These are phyloP conservation scores for Teunomyces aglyptinius DNA, from an alignment of 805 yeast species.

Conservation along the genomic window DNA sequence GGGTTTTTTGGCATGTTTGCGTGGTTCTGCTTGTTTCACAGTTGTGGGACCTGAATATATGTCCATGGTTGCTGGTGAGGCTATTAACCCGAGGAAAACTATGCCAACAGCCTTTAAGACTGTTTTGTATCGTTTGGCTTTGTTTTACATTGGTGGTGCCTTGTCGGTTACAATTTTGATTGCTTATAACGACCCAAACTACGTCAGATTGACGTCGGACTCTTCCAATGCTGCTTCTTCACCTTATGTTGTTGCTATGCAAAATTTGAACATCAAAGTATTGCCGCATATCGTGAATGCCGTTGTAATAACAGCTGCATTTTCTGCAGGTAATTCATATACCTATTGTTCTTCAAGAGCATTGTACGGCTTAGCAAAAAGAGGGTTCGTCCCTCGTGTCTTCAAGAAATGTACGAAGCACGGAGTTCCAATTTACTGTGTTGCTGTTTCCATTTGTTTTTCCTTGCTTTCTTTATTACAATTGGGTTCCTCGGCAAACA, in stretches of 20 bases:
- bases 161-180: slow-evolving; percentile 76
- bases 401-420: slow-evolving; percentile 43
- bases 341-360: slow-evolving; percentile 48
- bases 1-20: slow-evolving; percentile 68
- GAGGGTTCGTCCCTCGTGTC: slow-evolving; percentile 46
- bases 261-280: slow-evolving; percentile 43
- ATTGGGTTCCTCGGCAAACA: slow-evolving; percentile 34
- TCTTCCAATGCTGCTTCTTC: slow-evolving; percentile 57
- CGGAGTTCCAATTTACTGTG: slow-evolving; percentile 49
- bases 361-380: slow-evolving; percentile 45
- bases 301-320: slow-evolving; percentile 42
- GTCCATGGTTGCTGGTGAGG: slow-evolving; percentile 83
- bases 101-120: slow-evolving; percentile 79
- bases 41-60: slow-evolving; percentile 87
- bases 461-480: slow-evolving; percentile 67
- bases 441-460: slow-evolving; percentile 46
- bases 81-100: slow-evolving; percentile 64
- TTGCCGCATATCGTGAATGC: slow-evolving; percentile 48
- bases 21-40: slow-evolving; percentile 67
- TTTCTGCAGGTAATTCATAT: slow-evolving; percentile 50
- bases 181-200: slow-evolving; percentile 61
- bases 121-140: slow-evolving; percentile 64
- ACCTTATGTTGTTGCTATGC: slow-evolving; percentile 50
- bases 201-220: slow-evolving; percentile 53
- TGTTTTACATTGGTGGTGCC: slow-evolving; percentile 72